Conservation (phyloP, 1,284 basidiomycete species). For the Pseudozyma thailandica region DNA sequence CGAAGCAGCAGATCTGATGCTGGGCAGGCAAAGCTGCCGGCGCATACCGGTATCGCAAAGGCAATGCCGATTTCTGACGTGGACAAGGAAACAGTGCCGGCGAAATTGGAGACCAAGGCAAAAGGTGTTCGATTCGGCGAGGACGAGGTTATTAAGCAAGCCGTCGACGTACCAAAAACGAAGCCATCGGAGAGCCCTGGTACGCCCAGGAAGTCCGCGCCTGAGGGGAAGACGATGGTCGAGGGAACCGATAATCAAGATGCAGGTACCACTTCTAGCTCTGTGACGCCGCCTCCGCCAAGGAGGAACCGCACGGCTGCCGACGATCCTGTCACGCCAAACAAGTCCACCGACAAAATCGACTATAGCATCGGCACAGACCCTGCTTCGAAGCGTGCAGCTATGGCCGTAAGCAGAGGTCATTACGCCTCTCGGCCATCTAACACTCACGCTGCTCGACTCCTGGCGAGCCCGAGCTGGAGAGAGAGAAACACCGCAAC, state of each 20-base stretch:
- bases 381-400: slow-evolving; percentile 33
- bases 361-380: slow-evolving; percentile 48
- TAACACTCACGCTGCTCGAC: slow-evolving; percentile 54
- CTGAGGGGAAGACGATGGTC: no score
- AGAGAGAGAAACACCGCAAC: slow-evolving; percentile 85
- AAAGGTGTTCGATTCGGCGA: slow-evolving; percentile 30
- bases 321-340: slow-evolving; percentile 11
- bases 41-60: neutral
- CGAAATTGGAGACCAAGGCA: neutral
- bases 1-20: neutral
- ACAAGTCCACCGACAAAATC: slow-evolving; percentile 18
- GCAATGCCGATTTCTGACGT: no score
- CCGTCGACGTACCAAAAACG: neutral
- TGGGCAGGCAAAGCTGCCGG: neutral
- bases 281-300: no score
- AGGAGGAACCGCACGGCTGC: no score
- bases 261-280: no score
- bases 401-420: slow-evolving; percentile 19
- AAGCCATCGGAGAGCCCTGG: no score
- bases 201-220: no score
- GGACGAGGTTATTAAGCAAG: slow-evolving; percentile 10
- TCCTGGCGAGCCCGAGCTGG: slow-evolving; percentile 72
- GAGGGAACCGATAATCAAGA: no score
- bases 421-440: slow-evolving; percentile 50
- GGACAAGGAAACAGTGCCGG: neutral